These are phyloP conservation scores for Diaporthe sp. DNA, from an alignment of 2,329 filamentous ascomycete genomes.

Conservation along the genomic window DNA sequence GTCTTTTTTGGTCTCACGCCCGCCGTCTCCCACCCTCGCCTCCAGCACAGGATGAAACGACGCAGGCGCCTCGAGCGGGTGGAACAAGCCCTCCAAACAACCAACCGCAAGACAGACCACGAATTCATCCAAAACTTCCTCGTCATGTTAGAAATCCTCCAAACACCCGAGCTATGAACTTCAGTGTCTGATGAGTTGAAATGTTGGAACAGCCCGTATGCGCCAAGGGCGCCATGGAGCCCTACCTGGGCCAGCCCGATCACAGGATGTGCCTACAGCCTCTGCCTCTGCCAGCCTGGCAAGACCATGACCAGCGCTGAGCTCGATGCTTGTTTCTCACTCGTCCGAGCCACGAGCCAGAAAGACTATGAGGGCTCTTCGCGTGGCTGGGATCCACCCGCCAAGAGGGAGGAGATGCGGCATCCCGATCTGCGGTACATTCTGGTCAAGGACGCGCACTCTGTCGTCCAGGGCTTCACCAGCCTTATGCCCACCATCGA, in stretches of 20 bases:
- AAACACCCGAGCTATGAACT: background rate
- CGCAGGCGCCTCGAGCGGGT: slow-evolving; percentile 23
- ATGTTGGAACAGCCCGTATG: background rate
- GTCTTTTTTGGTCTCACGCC: background rate
- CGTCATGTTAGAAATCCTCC: slow-evolving; percentile 17
- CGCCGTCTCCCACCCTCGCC: background rate
- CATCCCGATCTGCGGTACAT: slow-evolving; percentile 78
- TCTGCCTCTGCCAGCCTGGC: slow-evolving; percentile 56
- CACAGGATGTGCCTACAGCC: slow-evolving; percentile 56
- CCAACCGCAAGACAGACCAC: slow-evolving; percentile 29
- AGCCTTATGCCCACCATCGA: slow-evolving; percentile 83
- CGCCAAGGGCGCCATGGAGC: slow-evolving; percentile 45
- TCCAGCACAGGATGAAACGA: slow-evolving; percentile 20
- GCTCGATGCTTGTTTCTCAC: slow-evolving; percentile 65
- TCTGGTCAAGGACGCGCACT: slow-evolving; percentile 62
- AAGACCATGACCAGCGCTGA: slow-evolving; percentile 60
- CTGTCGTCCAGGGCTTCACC: slow-evolving; percentile 66
- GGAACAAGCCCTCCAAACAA: slow-evolving; percentile 27
- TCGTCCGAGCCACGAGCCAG: slow-evolving; percentile 75
- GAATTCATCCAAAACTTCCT: slow-evolving; percentile 34
- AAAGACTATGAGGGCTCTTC: slow-evolving; percentile 74
- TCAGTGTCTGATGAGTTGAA: background rate
- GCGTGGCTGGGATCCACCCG: slow-evolving; percentile 72
- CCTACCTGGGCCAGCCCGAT: slow-evolving; percentile 66
- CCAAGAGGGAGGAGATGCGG: slow-evolving; percentile 78